A percentile compares a stretch with the other conserved stretches of the same genome.
Evolutionary conservation across 1,284 basidiomycete species (phyloP).

Genomic region (Ceratobasidium sp.): DNA sequence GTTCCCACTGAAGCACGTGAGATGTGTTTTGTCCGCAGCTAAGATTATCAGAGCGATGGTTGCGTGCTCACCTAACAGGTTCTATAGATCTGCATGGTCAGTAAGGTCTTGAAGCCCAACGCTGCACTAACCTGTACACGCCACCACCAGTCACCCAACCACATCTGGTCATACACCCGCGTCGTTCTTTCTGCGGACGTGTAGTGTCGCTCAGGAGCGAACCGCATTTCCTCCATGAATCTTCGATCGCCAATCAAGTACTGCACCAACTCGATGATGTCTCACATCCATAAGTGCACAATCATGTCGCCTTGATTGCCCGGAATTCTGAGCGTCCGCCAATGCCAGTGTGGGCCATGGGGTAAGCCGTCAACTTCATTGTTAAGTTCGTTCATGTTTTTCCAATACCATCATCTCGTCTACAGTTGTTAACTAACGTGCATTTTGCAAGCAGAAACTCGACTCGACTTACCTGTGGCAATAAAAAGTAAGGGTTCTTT

Average conservation of each 20-base stretch:
- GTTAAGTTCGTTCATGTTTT: constrained; percentile 45
- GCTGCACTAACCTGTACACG: constrained; percentile 26
- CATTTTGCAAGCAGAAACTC: not conserved
- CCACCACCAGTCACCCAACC: constrained; percentile 43
- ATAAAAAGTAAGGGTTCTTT: not conserved
- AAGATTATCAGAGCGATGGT: not conserved
- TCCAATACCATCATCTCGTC: constrained; percentile 42
- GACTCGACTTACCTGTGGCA: not conserved
- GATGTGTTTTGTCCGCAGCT: constrained; percentile 5
- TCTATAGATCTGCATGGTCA: constrained; percentile 1
- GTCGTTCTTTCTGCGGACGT: not conserved
- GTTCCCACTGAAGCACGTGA: not conserved
- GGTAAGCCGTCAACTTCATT: constrained; percentile 48
- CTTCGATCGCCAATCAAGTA: constrained; percentile 45
- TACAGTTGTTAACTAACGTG: not conserved
- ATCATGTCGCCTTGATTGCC: constrained; percentile 47
- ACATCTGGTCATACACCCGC: constrained; percentile 34
- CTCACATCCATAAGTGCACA: constrained; percentile 50
- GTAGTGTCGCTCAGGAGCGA: constrained; percentile 20
- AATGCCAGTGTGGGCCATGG: constrained; percentile 47
- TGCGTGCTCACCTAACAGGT: not conserved
- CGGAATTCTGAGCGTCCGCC: constrained; percentile 45
- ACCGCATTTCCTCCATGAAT: constrained; percentile 29
- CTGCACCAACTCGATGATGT: constrained; percentile 52
- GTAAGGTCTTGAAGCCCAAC: no score